phyloP scores from a whole-genome alignment of 345 rosid species.

The Eucalyptus brandiana region DNA sequence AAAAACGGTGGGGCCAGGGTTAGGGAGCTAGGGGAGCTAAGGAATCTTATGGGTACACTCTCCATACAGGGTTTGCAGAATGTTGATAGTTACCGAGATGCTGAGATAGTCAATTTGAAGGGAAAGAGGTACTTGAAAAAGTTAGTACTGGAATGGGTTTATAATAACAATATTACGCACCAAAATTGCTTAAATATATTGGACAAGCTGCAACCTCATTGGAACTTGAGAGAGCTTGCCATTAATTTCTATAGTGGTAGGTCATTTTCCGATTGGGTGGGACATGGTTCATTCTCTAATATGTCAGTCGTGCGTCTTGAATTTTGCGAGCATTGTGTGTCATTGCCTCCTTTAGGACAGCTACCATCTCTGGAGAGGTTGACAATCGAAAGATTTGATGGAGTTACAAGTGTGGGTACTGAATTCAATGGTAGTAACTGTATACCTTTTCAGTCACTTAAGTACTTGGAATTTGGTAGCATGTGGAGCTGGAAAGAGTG shows the following conservation, averaged over 20 bases:
- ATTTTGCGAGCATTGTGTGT: constrained; percentile 11
- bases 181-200: constrained; percentile 4
- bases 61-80: background rate
- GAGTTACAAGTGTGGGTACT: constrained; percentile 9
- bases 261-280: constrained; percentile 20
- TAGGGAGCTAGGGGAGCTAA: constrained; percentile 3
- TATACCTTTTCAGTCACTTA: constrained; percentile 14
- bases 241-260: constrained; percentile 18
- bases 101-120: background rate
- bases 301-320: constrained; percentile 1
- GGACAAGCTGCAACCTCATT: constrained; percentile 21
- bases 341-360: constrained; percentile 28
- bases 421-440: constrained; percentile 14
- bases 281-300: constrained; percentile 2
- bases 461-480: background rate
- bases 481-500: background rate
- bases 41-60: constrained; percentile 6
- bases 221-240: constrained; percentile 9
- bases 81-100: background rate
- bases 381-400: constrained; percentile 2
- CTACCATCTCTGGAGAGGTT: constrained; percentile 17
- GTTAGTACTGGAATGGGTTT: constrained; percentile 15
- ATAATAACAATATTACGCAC: background rate
- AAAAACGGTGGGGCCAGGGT: background rate
- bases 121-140: constrained; percentile 10